These are phyloP conservation scores for Trebouxia sp. DNA, from an alignment of 139 green algal species.

Conservation along the genomic window DNA sequence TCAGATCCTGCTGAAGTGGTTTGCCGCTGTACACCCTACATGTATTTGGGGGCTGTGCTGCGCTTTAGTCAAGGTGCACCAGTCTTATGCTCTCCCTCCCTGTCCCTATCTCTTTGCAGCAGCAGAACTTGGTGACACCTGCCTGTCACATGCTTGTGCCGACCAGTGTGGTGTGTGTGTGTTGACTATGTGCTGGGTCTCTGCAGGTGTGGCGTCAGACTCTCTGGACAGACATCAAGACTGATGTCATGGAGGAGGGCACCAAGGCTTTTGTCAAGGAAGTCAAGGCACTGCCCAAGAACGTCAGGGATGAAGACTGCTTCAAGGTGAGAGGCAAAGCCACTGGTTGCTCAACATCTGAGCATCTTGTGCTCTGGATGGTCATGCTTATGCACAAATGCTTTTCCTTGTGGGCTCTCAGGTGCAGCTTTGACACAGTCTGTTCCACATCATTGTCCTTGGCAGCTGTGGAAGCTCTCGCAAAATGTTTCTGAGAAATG, in stretches of 20 bases:
- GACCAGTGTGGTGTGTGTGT: background rate
- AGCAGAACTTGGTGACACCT: no score
- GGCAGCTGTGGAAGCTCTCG: background rate
- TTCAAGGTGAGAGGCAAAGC: conserved; percentile 57
- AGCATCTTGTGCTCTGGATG: background rate
- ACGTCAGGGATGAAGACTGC: conserved; percentile 68
- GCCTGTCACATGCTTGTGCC: no score
- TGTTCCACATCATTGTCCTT: no score
- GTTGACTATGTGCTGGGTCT: background rate
- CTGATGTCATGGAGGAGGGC: conserved; percentile 82
- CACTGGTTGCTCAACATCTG: background rate
- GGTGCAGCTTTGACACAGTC: background rate
- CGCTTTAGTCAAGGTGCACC: no score
- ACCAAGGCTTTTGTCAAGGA: conserved; percentile 88
- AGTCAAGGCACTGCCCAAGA: conserved; percentile 56
- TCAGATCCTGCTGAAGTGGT: no score
- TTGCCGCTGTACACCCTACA: no score
- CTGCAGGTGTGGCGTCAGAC: conserved; percentile 64
- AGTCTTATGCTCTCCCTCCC: no score
- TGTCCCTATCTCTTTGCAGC: no score
- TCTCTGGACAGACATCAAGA: conserved; percentile 79
- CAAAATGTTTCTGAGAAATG: background rate
- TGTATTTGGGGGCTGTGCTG: no score
- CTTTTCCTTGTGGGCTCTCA: background rate
- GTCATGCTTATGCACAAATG: background rate